phyloP scores from a whole-genome alignment of 805 yeast species.

The Starmerella asiatica region DNA sequence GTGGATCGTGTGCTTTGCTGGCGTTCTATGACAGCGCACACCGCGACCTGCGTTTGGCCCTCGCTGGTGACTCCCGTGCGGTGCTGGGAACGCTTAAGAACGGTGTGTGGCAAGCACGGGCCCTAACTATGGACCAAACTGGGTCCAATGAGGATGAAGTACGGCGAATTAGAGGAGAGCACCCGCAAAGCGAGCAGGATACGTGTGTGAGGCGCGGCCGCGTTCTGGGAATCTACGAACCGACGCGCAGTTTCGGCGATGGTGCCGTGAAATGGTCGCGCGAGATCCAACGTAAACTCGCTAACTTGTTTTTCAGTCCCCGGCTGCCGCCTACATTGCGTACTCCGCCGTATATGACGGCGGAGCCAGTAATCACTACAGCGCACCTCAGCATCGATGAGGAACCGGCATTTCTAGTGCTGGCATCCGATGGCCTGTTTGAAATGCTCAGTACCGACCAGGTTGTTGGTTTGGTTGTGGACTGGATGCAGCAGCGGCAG shows the following conservation, averaged over 20 bases:
- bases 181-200: constrained; percentile 55
- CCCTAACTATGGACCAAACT: constrained; percentile 82
- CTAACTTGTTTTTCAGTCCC: constrained; percentile 70
- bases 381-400: constrained; percentile 56
- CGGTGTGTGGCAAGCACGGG: constrained; percentile 76
- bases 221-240: constrained; percentile 84
- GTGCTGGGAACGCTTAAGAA: constrained; percentile 53
- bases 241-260: constrained; percentile 94
- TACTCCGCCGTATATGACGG: constrained; percentile 96
- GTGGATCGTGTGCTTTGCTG: constrained; percentile 87
- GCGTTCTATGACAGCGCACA: constrained; percentile 73
- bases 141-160: constrained; percentile 85
- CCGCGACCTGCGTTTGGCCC: constrained; percentile 69
- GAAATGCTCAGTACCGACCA: constrained; percentile 88
- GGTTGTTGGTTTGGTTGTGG: constrained; percentile 78
- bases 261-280: constrained; percentile 79
- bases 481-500: constrained; percentile 75
- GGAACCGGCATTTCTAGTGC: constrained; percentile 64
- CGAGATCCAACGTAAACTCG: constrained; percentile 58
- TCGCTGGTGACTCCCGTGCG: constrained; percentile 93
- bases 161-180: constrained; percentile 67
- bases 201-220: constrained; percentile 73
- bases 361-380: constrained; percentile 83
- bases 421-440: constrained; percentile 89
- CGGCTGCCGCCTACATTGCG: constrained; percentile 49